Conservation (phyloP, 441 rosid species). For the Arabidopsis hybrid region DNA sequence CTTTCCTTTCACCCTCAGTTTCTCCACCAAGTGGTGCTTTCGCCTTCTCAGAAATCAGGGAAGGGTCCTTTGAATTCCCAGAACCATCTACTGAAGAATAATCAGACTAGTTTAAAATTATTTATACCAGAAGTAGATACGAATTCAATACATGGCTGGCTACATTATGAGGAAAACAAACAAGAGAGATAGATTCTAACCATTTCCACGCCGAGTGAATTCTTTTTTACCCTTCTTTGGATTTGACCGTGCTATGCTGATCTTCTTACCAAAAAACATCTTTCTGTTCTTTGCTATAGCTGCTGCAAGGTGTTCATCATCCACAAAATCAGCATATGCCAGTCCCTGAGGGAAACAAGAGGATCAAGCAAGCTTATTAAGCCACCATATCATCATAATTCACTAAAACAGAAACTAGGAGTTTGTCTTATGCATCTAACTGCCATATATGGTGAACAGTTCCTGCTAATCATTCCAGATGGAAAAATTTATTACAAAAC, state of each 20-base stretch:
- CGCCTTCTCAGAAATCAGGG: conserved; percentile 43
- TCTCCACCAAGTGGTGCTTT: conserved; percentile 16
- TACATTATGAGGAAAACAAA: conserved; percentile 1
- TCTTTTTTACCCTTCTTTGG: conserved; percentile 70
- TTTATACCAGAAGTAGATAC: conserved; percentile 12
- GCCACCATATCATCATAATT: conserved; percentile 20
- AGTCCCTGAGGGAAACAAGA: conserved; percentile 62
- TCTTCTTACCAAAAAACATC: conserved; percentile 72
- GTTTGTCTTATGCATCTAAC: conserved; percentile 9
- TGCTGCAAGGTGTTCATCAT: conserved; percentile 77
- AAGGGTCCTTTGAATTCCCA: conserved; percentile 42
- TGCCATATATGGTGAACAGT: neutral
- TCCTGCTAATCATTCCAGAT: neutral
- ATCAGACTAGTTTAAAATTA: conserved; percentile 6
- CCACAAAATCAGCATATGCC: conserved; percentile 88
- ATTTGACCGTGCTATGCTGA: conserved; percentile 81
- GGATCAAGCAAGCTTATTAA: conserved; percentile 3
- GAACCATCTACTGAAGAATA: conserved; percentile 44
- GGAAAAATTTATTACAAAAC: conserved; percentile 1
- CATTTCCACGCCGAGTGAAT: conserved; percentile 46
- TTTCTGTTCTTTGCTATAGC: conserved; percentile 82
- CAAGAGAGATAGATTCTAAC: conserved; percentile 20
- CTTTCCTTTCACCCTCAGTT: conserved; percentile 34
- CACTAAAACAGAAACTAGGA: conserved; percentile 7
- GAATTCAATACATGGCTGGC: neutral